These are phyloP conservation scores for Trypethelium eluteriae DNA, from an alignment of 495 filamentous ascomycete species.

Conservation along the genomic window DNA sequence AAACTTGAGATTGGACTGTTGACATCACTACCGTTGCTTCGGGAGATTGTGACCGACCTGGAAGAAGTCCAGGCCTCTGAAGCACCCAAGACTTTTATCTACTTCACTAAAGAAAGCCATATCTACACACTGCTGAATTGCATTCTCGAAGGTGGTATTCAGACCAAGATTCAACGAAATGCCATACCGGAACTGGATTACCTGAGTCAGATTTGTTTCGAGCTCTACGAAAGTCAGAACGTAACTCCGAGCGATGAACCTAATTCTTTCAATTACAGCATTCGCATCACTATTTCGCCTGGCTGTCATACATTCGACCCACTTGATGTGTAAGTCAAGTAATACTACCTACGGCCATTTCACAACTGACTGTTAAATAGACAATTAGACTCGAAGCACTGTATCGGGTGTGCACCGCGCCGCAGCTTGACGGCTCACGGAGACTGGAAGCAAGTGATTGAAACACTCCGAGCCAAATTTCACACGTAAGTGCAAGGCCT, in stretches of 20 bases:
- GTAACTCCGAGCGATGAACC: constrained; percentile 48
- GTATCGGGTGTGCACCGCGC: constrained; percentile 83
- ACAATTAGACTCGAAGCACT: constrained; percentile 88
- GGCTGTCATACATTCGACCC: constrained; percentile 95
- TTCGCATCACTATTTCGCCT: constrained; percentile 89
- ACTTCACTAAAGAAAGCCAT: constrained; percentile 97
- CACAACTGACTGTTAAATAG: constrained; percentile 15
- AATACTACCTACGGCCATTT: not conserved
- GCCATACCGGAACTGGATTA: constrained; percentile 97
- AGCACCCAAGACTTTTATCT: constrained; percentile 91
- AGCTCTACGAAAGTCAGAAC: constrained; percentile 90
- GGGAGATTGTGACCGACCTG: constrained; percentile 93
- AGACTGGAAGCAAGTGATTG: constrained; percentile 92
- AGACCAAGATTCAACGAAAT: constrained; percentile 81
- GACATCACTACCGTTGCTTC: constrained; percentile 83
- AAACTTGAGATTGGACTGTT: constrained; percentile 96
- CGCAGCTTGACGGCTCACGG: constrained; percentile 83
- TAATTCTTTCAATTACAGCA: constrained; percentile 78
- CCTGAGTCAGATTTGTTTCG: constrained; percentile 94
- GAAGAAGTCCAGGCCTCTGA: constrained; percentile 93
- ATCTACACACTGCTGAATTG: constrained; percentile 98
- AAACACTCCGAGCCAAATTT: constrained; percentile 89
- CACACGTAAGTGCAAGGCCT: constrained; percentile 59
- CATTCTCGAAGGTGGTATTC: constrained; percentile 90
- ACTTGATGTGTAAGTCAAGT: constrained; percentile 57